A percentile compares a stretch with the other conserved stretches of the same genome.
Evolutionary conservation across 345 rosid species (phyloP).

Genomic region (Citrus reticulata): DNA sequence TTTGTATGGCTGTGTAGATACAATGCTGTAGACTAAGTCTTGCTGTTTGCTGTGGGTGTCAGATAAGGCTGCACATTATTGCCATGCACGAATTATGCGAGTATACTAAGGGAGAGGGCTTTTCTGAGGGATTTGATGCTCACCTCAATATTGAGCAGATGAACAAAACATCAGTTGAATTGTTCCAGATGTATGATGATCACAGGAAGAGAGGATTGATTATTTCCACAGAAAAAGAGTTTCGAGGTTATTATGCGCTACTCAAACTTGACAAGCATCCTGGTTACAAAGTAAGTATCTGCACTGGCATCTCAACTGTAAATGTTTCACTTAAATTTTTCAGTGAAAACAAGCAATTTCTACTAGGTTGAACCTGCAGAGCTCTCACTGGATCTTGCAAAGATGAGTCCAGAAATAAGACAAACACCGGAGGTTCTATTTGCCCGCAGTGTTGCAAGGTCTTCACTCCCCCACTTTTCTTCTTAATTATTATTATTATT

Average conservation of each 20-base stretch:
- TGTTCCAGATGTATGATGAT: slow-evolving; percentile 98
- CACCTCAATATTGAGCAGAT: slow-evolving; percentile 98
- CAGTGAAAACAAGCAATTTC: slow-evolving; percentile 17
- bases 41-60: slow-evolving; percentile 31
- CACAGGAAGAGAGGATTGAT: slow-evolving; percentile 82
- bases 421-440: slow-evolving; percentile 86
- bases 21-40: slow-evolving; percentile 8
- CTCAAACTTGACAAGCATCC: slow-evolving; percentile 99
- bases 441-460: slow-evolving; percentile 96
- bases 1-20: not conserved
- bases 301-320: slow-evolving; percentile 12
- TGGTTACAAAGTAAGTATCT: slow-evolving; percentile 80
- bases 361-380: slow-evolving; percentile 97
- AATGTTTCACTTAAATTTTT: slow-evolving; percentile 14
- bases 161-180: slow-evolving; percentile 96
- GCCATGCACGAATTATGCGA: slow-evolving; percentile 98
- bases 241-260: slow-evolving; percentile 98
- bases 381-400: slow-evolving; percentile 94
- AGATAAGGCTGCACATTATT: slow-evolving; percentile 94
- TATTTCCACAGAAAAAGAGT: slow-evolving; percentile 79
- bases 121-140: slow-evolving; percentile 96
- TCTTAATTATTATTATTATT: not conserved
- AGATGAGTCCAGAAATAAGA: slow-evolving; percentile 95
- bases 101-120: slow-evolving; percentile 93
- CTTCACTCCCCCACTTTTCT: slow-evolving; percentile 14